Conservation (phyloP, 1,284 basidiomycete species). For the Grifola frondosa region DNA sequence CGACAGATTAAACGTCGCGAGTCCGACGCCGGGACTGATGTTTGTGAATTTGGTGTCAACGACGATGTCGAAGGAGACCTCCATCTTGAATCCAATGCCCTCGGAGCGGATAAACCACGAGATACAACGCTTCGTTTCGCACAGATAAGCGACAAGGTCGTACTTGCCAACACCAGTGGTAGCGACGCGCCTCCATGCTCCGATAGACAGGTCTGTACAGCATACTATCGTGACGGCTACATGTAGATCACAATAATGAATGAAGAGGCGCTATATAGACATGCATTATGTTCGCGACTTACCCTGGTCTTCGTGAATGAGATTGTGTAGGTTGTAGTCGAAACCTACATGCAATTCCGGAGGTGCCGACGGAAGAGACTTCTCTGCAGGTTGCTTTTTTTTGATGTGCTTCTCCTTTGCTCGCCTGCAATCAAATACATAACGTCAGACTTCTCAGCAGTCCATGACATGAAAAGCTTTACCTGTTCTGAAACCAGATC, state of each 20-base stretch:
- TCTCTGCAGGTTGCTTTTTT: constrained; percentile 39
- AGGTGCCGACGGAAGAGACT: constrained; percentile 41
- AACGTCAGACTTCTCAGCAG: background rate
- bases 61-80: constrained; percentile 68
- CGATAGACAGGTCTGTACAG: constrained; percentile 70
- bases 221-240: constrained; percentile 73
- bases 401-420: constrained; percentile 79
- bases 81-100: constrained; percentile 80
- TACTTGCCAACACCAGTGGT: constrained; percentile 50
- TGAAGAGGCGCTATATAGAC: background rate
- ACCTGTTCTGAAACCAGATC: constrained; percentile 88
- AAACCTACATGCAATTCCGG: constrained; percentile 52
- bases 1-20: constrained; percentile 63
- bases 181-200: constrained; percentile 73
- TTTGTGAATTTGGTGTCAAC: constrained; percentile 56
- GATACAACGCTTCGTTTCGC: constrained; percentile 59
- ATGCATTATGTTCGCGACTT: constrained; percentile 41
- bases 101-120: constrained; percentile 76
- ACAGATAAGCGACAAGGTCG: constrained; percentile 74
- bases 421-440: constrained; percentile 46
- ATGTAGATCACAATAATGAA: constrained; percentile 9
- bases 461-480: constrained; percentile 20
- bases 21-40: constrained; percentile 52
- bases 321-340: constrained; percentile 56
- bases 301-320: constrained; percentile 69